These are phyloP conservation scores for Talaromyces stipitatus DNA, from an alignment of 495 filamentous ascomycete genomes.

Conservation along the genomic window DNA sequence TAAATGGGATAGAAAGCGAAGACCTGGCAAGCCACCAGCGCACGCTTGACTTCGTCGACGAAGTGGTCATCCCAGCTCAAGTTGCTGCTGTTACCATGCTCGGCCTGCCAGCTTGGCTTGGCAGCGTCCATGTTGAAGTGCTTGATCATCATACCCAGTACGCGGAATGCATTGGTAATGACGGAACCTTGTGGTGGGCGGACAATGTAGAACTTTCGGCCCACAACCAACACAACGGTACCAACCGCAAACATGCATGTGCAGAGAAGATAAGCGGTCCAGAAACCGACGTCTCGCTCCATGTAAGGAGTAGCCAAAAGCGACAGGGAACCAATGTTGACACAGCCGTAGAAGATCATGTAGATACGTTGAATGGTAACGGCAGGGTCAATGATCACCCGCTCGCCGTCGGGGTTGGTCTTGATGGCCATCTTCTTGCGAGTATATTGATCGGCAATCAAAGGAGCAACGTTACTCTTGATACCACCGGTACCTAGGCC, in stretches of 20 bases:
- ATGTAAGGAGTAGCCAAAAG: conserved; percentile 57
- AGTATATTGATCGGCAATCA: conserved; percentile 69
- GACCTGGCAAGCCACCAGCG: conserved; percentile 41
- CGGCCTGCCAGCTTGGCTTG: conserved; percentile 51
- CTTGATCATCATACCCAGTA: conserved; percentile 49
- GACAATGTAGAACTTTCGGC: conserved; percentile 52
- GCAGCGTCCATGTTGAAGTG: conserved; percentile 50
- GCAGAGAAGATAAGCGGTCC: conserved; percentile 67
- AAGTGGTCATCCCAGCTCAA: conserved; percentile 44
- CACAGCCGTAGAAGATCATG: conserved; percentile 67
- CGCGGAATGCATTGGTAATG: conserved; percentile 54
- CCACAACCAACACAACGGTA: conserved; percentile 42
- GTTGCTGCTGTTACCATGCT: conserved; percentile 26
- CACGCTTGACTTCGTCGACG: conserved; percentile 42
- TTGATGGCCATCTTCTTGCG: conserved; percentile 51
- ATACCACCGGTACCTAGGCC: conserved; percentile 59
- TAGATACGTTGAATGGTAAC: conserved; percentile 69
- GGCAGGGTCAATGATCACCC: conserved; percentile 66
- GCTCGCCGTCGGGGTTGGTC: conserved; percentile 54
- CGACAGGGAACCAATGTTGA: conserved; percentile 64
- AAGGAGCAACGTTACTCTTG: conserved; percentile 59
- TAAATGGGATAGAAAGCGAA: conserved; percentile 50
- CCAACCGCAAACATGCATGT: conserved; percentile 52
- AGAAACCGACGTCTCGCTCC: conserved; percentile 63
- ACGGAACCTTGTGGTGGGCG: conserved; percentile 57